Evolutionary conservation across 2,329 filamentous ascomycete genomes (phyloP), one percentile per base, ranked within the genome.

Genomic region (Trichoderma hamatum): DNA sequence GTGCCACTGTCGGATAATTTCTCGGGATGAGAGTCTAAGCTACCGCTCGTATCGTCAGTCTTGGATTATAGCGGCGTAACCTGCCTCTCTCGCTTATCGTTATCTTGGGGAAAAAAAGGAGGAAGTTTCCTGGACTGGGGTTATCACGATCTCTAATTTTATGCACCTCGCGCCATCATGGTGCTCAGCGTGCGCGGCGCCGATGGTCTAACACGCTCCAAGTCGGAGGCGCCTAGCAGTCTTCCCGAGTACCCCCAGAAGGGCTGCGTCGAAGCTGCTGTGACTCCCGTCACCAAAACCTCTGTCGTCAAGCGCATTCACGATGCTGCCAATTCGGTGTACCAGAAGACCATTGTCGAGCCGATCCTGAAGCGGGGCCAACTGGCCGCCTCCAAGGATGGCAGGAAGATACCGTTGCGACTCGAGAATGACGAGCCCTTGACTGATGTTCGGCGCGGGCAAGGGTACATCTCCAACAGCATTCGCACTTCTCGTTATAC

Each of bases 401-500:
- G 93, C 36, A 82, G 84, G 14, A 82, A 80, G 68, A 79, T 86
- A 26, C 83, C 83, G 5, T 76, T 85, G 46, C 74, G 74, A 62
- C 73, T 83, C 71, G 77, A 81, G 71, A 76, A 78, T 60, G 74
- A 78, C 39, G 72, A 78, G 49, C 78, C 81, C 21, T 77, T 88
- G 28, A 73, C 84, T 66, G 86, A 88, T 73, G 77, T 83, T 43
- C 82, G 85, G 67, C 83, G 84, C 32, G 84, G 84, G 54, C 78
- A 80, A 52, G 73, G 81, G 7, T 88, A 84, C 76, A 76, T 87
- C 56, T 84, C 84, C 66, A 88, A 88, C 77, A 88, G 85, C 72
- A 95, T 97, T 72, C 89, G 93, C 52, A 95, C 92, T 0, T 93
- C 91, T 72, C 89, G 93, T 59, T 97, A 97, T 78, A 96, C 90